A percentile compares a stretch with the other conserved stretches of the same genome.
phyloP scores from a whole-genome alignment of 129 eudicot species.

The Lonicera japonica region DNA sequence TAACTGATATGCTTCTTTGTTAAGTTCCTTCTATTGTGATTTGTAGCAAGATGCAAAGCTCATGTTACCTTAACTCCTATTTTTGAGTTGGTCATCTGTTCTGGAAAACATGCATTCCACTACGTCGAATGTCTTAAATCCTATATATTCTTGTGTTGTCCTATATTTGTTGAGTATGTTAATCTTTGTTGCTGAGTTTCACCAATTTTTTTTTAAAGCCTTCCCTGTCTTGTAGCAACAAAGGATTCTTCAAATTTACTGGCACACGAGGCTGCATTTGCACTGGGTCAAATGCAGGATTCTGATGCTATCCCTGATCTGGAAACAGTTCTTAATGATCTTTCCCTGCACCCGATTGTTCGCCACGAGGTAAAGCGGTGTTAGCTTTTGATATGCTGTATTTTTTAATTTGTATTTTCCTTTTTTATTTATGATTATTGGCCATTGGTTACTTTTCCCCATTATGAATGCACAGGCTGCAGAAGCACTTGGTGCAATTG shows the following conservation, averaged over 20 bases:
- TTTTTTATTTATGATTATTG: neutral
- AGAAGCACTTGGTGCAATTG: conserved; percentile 98
- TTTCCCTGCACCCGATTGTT: conserved; percentile 88
- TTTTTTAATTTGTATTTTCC: neutral
- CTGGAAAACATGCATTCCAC: neutral
- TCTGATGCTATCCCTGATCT: conserved; percentile 80
- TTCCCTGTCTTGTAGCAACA: conserved; percentile 43
- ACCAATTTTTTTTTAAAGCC: neutral
- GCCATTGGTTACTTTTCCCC: conserved; percentile 3
- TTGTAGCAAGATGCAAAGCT: too few relatives aligned
- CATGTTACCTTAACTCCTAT: neutral
- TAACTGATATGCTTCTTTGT: too few relatives aligned
- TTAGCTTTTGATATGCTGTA: neutral
- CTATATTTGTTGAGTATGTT: neutral
- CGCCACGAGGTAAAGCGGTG: conserved; percentile 71
- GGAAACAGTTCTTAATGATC: conserved; percentile 70
- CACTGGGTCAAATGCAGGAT: conserved; percentile 98
- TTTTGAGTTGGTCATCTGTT: neutral
- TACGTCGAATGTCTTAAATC: neutral
- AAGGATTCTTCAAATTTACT: conserved; percentile 69
- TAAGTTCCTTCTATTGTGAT: too few relatives aligned
- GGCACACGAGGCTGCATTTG: conserved; percentile 98
- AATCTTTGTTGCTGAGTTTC: neutral
- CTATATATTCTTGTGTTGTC: neutral
- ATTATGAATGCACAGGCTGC: conserved; percentile 58